Base-by-base conservation (phyloP, 2,329 filamentous ascomycete species). In the Alternaria rosae region DNA sequence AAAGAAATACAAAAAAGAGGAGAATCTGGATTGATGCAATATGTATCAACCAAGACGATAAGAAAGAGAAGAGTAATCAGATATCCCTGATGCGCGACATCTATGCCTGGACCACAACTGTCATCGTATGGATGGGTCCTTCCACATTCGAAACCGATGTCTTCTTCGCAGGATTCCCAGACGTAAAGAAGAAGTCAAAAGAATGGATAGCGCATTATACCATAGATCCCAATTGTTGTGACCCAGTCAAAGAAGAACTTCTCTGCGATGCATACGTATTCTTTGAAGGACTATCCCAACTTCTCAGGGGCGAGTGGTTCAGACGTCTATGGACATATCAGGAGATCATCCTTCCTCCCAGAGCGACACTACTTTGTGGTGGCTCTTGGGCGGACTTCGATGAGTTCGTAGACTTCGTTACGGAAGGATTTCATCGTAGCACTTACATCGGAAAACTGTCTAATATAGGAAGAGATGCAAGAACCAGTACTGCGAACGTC, bases 331-430 rank as follows among this genome's bases (percentile, higher is more conserved):
- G 44, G 44, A 48, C 44, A 3, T 30, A 11, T 1, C 44, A 48
- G n/a, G 44, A 48, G 6, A 21, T 13, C 0, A 3, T 48, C 0
- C 44, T 48, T 20, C 25, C 44, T 2, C 1, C 2, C 1, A 20
- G 2, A 1, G 44, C 44, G 5, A 30, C 3, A 21, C 2, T 48
- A 15, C n/a, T 48, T 6, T 20, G 25, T 0, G 25, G 44, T 20
- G 0, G 0, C 2, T 8, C 10, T 13, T 20, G n/a, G 10, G 0
- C 0, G 0, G n/a, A 48, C 4, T 48, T 48, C 1, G 44, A 30
- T 30, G 25, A 20, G 6, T 13, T 47, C 3, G 0, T 12, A 7
- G 1, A 47, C 0, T 28, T 47, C n/a, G 5, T 17, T 13, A 2
- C 13, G 2, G 41, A 42, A 9, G 38, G 38, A 12, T 42, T 1